Base-by-base conservation (phyloP, 306 rosid species). In the Trifolium subterraneum region DNA sequence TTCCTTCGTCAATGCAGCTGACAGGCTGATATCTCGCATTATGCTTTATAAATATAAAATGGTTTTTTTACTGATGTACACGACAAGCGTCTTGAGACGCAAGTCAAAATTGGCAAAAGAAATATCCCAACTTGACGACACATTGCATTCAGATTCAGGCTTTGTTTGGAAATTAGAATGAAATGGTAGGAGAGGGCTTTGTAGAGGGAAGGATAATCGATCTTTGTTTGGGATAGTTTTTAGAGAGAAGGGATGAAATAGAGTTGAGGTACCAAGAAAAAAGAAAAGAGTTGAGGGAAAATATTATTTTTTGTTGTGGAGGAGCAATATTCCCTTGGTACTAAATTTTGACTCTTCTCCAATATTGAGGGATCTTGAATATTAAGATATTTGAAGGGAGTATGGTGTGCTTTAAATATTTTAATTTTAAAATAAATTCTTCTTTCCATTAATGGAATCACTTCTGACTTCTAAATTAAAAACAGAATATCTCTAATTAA, bases 21-120 rank as follows among this genome's bases (percentile, higher is more conserved):
- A 55, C 35, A 16, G n/a, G 66, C 20, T 56, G 50, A 63, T 45
- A 61, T 71, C 68, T 15, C 38, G 16, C 63, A 8, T 38, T 22
- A 36, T 65, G 67, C 66, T 76, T 64, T 18, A 50, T 50, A 1
- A 62, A 47, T 39, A 10, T 75, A 14, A 19, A 25, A 48, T 14
- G 47, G 33, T 48, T 47, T 20, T 73, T 20, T 74, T 20, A 19
- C 62, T 8, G 35, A 25, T 15, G 8, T 56, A 29, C 8, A 19
- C 3, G 29, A 16, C 18, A 39, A 23, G 50, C 35, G 7, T 29
- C 70, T 61, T 44, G 27, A 14, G 13, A 33, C 10, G 25, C 55
- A 16, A 19, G 11, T 13, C 72, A 45, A 55, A 56, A 71, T 35
- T 14, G 66, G 16, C 18, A 15, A 39, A 33, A 16, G 64, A 52